A percentile compares a stretch with the other conserved stretches of the same genome.
These are phyloP conservation scores for Apiospora aurea DNA, from an alignment of 2,329 filamentous ascomycete genomes.

Conservation along the genomic window DNA sequence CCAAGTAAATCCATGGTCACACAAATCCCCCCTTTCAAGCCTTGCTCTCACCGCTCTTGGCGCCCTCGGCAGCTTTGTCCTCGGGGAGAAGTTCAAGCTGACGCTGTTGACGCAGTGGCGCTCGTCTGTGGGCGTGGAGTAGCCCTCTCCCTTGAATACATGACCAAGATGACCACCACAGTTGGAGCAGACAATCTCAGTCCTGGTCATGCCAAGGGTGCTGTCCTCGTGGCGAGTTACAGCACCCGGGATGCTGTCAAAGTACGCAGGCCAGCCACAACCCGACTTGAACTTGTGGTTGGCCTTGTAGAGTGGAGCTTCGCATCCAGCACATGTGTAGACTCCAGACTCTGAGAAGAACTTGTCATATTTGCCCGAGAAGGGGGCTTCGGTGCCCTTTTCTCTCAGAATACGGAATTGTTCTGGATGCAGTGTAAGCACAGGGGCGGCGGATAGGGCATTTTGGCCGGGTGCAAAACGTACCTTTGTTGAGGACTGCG, in stretches of 20 bases:
- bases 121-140: conserved; percentile 87
- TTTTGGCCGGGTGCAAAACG: conserved; percentile 27
- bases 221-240: conserved; percentile 82
- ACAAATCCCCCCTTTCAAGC: background rate
- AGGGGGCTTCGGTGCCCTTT: conserved; percentile 87
- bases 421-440: conserved; percentile 59
- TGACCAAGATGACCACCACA: conserved; percentile 93
- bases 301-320: conserved; percentile 89
- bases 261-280: conserved; percentile 98
- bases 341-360: conserved; percentile 78
- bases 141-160: conserved; percentile 91
- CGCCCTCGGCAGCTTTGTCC: conserved; percentile 58
- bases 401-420: conserved; percentile 94
- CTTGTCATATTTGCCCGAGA: conserved; percentile 85
- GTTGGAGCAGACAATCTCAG: conserved; percentile 92
- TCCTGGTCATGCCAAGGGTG: conserved; percentile 82
- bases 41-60: conserved; percentile 33
- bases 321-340: conserved; percentile 88
- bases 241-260: conserved; percentile 90
- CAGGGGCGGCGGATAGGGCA: background rate
- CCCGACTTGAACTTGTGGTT: conserved; percentile 95
- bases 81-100: conserved; percentile 81
- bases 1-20: background rate
- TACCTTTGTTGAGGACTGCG: conserved; percentile 73
- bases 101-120: conserved; percentile 96